Base-by-base conservation (phyloP, 495 filamentous ascomycete species). In the Aspergillus sclerotiicarbonarius region DNA sequence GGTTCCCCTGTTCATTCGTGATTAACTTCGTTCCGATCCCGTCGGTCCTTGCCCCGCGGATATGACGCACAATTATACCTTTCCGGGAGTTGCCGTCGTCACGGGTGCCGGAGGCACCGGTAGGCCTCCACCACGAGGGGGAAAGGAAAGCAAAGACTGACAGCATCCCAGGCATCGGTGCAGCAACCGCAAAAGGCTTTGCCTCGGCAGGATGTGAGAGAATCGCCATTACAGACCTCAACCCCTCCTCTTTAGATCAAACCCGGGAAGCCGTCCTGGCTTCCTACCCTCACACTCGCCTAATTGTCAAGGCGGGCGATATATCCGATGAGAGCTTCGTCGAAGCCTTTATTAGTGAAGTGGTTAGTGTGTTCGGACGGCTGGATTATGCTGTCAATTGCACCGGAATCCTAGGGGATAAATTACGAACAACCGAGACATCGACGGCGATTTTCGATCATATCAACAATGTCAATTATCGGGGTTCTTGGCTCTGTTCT, bases 351-450 rank as follows among this genome's bases (percentile, higher is more conserved):
- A 67, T 76, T 9, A 53, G 62, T 0, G 60, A 68, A 12, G 62
- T 69, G 0, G 68, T 71, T 0, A 21, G 41, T 8, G 51, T 51
- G 16, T 81, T 79, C 50, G 71, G 71, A 0, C 68, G 82, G 12
- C 59, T 84, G 0, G 82, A 84, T 56, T 84, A 83, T 66, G 72
- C 64, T 6, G 79, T 81, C 4, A 81, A 79, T 54, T 76, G 72
- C 56, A 80, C 80, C 4, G 81, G 81, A 29, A 67, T 81, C 0
- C 59, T 78, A 18, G 75, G 77, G 15, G 58, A 68, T 4, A 66
- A 66, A 10, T 48, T 67, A 16, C 68, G 71, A 35, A 78, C 79
- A 1, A 65, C 62, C 7, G 73, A 76, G 31, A 75, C 66, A 0
- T 54, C 65, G 0, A 51, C 67, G 1, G 71, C 66, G 8, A 67